Base-by-base conservation (phyloP, 768 basidiomycete species). In the Boletus barrowsii region DNA sequence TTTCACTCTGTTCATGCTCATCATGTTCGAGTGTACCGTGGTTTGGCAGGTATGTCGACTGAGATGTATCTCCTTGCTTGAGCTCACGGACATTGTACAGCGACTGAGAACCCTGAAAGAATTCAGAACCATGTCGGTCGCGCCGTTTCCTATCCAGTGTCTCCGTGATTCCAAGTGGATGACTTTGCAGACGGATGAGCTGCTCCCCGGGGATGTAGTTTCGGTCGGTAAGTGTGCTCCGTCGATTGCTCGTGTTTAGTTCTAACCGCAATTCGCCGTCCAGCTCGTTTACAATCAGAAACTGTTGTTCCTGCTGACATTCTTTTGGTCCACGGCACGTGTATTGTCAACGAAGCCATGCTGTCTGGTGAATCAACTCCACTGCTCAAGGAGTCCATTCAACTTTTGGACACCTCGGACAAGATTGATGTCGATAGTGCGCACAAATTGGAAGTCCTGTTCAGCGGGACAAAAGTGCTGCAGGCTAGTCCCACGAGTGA, bases 321-420 rank as follows among this genome's bases (percentile, higher is more conserved):
- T 36, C 82, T 99, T 17, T 80, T 99, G n/a, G 71, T 98, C 13
- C 83, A 87, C 53, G 97, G 97, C 10, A 90, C 93, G 1, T 89
- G 88, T 58, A 98, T 99, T 63, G 95, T 98, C 59, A 99, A 99
- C 69, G 97, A 99, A 71, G 97, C 97, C 26, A 98, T 99, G 97
- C 76, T 99, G 3, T 97, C 94, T 1, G 97, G 97, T 47, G 97
- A 99, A 75, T 97, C 94, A 0, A 99, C 97, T 0, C 97, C 97
- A 6, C 77, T 99, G 10, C 77, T 99, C 44, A 99, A 99, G 67
- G 97, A 99, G 66, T 93, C 91, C 14, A 88, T 98, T 53, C 88
- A 93, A 59, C 78, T 98, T 0, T 77, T 93, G 10, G 90, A 95
- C 6, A 74, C 77, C 0, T 68, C 73, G 5, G 94, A 96, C 47